Evolutionary conservation across 2,329 filamentous ascomycete species (phyloP), one percentile per base, ranked within the genome.

Genomic region (Hypoxylon sp.): DNA sequence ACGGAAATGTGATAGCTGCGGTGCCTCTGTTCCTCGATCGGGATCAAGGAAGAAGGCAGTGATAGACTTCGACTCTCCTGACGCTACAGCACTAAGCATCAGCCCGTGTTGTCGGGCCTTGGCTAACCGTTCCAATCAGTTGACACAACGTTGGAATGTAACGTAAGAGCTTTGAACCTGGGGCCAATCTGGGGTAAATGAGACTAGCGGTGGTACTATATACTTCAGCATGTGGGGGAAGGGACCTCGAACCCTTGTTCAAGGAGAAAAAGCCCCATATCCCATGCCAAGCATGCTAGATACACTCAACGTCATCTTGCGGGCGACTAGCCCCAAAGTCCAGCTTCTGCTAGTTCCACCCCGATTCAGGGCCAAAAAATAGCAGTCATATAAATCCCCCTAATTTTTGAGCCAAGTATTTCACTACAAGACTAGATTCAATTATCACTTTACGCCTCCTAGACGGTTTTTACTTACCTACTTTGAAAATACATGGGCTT

Each of bases 151-250:
- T 48, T 57, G 54, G 56, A 59, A 65, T 65, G 54, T 30, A 46
- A 63, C 49, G 30, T 41, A 17, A n/a, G 7, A 41, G 10, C 37
- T n/a, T 8, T 20, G 48, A 52, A 62, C 56, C 54, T 51, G 64
- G 64, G 59, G 63, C 64, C 59, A 66, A 66, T 66, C 64, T 56
- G 64, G 64, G 64, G 64, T 64, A 67, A 62, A 55, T 59, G 39
- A 28, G 37, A 26, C 37, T 41, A 49, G 43, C 39, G 22, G 17
- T 51, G 34, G 26, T 56, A 49, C 13, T 15, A 15, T n/a, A 6
- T 41, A 41, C n/a, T 41, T 41, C 4, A 6, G 56, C 56, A 49
- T 58, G 62, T 64, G 64, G 54, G 43, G 61, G 51, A 30, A 22
- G 39, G 24, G 24, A 5, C 30, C 22, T n/a, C 28, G 19, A 37